Evolutionary conservation across 306 rosid species (phyloP).

Genomic region (Trifolium dubium): DNA sequence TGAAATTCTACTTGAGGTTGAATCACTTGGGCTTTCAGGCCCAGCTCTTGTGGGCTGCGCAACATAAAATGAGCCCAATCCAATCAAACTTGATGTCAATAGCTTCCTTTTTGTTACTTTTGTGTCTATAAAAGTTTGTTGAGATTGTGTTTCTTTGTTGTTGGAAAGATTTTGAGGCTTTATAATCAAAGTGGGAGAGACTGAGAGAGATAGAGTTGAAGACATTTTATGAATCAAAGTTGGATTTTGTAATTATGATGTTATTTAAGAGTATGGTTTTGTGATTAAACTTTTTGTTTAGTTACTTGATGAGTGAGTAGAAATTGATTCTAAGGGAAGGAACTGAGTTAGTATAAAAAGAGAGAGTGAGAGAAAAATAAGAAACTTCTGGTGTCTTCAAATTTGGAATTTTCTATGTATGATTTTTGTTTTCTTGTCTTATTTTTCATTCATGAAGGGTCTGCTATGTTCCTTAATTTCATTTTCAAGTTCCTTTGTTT

Average conservation of each 20-base stretch:
- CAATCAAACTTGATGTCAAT: slow-evolving; percentile 45
- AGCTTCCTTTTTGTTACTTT: slow-evolving; percentile 56
- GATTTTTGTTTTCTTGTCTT: slow-evolving; percentile 14
- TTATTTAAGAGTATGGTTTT: neutral
- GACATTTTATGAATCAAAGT: slow-evolving; percentile 43
- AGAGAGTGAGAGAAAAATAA: neutral
- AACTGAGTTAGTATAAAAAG: slow-evolving; percentile 35
- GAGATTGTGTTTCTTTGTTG: slow-evolving; percentile 46
- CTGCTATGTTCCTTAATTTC: slow-evolving; percentile 32
- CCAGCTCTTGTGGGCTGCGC: slow-evolving; percentile 58
- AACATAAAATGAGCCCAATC: slow-evolving; percentile 40
- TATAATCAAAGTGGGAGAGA: slow-evolving; percentile 53
- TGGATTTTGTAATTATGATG: neutral
- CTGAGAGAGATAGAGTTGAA: slow-evolving; percentile 52
- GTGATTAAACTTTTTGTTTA: neutral
- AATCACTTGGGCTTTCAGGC: slow-evolving; percentile 63
- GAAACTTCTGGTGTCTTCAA: slow-evolving; percentile 56
- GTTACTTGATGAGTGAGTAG: neutral
- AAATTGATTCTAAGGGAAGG: slow-evolving; percentile 38
- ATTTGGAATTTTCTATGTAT: slow-evolving; percentile 37
- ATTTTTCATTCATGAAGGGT: slow-evolving; percentile 40
- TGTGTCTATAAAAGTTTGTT: slow-evolving; percentile 33
- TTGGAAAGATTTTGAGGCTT: slow-evolving; percentile 53
- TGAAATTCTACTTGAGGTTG: slow-evolving; percentile 62
- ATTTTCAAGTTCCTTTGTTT: neutral